A percentile compares a stretch with the other conserved stretches of the same genome.
phyloP scores from a whole-genome alignment of 2,329 filamentous ascomycete genomes.

The Xylariaceae sp. region DNA sequence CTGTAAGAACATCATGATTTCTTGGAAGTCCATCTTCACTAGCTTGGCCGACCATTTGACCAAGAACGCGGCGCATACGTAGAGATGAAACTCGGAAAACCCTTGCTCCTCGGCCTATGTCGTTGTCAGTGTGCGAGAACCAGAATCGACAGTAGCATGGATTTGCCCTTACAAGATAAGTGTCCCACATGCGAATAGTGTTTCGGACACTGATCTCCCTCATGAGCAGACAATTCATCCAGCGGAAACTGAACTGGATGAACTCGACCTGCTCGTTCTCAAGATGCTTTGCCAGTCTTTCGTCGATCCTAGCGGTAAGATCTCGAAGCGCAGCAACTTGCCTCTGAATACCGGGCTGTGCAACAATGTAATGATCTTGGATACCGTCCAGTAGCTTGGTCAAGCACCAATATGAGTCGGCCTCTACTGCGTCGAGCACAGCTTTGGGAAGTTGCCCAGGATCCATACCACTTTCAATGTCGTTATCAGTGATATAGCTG shows the following conservation, averaged over 20 bases:
- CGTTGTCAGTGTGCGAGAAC: constrained; percentile 9
- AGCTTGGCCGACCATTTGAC: constrained; percentile 98
- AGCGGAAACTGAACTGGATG: constrained; percentile 98
- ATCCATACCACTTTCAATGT: constrained; percentile 94
- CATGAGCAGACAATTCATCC: constrained; percentile 99
- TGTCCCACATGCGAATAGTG: constrained; percentile 99
- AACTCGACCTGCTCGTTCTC: constrained; percentile 93
- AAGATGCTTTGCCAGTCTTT: constrained; percentile 78
- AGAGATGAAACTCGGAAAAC: constrained; percentile 96
- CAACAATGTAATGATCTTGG: constrained; percentile 98
- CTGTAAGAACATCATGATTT: constrained; percentile 99
- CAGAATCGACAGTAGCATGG: background rate
- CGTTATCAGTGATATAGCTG: constrained; percentile 88
- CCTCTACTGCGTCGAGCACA: constrained; percentile 94
- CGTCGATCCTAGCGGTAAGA: constrained; percentile 86
- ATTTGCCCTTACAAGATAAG: constrained; percentile 73
- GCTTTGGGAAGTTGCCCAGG: constrained; percentile 87
- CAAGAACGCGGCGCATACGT: constrained; percentile 95
- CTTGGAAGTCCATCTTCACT: constrained; percentile 95
- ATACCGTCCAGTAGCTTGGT: constrained; percentile 98
- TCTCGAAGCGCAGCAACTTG: constrained; percentile 88
- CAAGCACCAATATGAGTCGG: constrained; percentile 97
- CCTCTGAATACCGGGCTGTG: constrained; percentile 92
- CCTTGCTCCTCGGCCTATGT: constrained; percentile 91
- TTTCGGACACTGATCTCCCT: constrained; percentile 94